Evolutionary conservation across 805 yeast species (phyloP).

Genomic region (Schizosaccharomyces lindneri): DNA sequence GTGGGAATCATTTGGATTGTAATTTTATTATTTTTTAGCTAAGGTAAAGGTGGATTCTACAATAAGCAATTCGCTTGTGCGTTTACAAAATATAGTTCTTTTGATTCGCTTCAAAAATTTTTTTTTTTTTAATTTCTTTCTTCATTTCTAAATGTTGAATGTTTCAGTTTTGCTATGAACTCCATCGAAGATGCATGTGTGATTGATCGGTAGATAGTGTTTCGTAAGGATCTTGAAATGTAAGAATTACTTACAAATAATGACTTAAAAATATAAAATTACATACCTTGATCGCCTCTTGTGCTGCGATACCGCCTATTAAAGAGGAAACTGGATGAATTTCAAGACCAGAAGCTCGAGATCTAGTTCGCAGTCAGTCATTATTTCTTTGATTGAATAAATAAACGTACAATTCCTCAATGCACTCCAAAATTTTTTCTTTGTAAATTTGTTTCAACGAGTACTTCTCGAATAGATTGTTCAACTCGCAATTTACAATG

Average conservation of each 20-base stretch:
- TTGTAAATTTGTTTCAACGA: neutral
- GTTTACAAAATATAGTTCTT: neutral
- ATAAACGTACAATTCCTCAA: neutral
- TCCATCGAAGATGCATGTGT: conserved; percentile 52
- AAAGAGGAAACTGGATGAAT: conserved; percentile 38
- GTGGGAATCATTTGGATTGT: neutral
- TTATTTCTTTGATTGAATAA: neutral
- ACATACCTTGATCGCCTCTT: conserved; percentile 47
- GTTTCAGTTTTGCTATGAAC: conserved; percentile 22
- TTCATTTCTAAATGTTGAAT: neutral
- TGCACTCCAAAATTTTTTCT: neutral
- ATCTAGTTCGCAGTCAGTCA: conserved; percentile 3
- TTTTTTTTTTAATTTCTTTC: neutral
- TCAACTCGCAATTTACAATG: neutral
- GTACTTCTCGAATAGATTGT: neutral
- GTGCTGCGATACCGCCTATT: conserved; percentile 67
- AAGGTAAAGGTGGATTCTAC: too few relatives aligned
- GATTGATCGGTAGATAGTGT: conserved; percentile 60
- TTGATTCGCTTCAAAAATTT: neutral
- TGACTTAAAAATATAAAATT: neutral
- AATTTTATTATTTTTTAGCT: neutral
- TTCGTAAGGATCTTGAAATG: conserved; percentile 19
- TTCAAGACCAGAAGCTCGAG: conserved; percentile 18
- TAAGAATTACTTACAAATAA: too few relatives aligned
- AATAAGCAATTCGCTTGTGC: too few relatives aligned